Conservation (phyloP, 2,329 filamentous ascomycete species). For the Passalora sequoiae region DNA sequence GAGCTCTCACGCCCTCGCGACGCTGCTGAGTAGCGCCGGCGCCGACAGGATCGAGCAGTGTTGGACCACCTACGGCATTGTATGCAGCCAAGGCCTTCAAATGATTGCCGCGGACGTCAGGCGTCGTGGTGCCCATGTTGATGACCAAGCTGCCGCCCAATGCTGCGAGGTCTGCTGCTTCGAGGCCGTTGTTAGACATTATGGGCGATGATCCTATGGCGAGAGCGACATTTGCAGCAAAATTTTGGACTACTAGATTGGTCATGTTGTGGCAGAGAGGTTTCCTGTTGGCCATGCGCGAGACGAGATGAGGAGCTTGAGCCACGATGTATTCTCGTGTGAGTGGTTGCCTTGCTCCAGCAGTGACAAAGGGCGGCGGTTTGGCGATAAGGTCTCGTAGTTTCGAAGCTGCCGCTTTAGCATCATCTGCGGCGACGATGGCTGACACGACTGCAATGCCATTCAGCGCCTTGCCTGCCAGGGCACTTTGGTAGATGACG, state of each 20-base stretch:
- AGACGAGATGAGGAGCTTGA: slow-evolving; percentile 41
- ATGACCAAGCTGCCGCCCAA: slow-evolving; percentile 76
- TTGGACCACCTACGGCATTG: slow-evolving; percentile 67
- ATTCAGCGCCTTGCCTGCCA: slow-evolving; percentile 58
- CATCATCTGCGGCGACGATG: slow-evolving; percentile 68
- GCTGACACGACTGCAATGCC: slow-evolving; percentile 88
- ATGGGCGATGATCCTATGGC: slow-evolving; percentile 83
- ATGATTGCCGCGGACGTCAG: slow-evolving; percentile 67
- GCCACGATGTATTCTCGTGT: slow-evolving; percentile 26
- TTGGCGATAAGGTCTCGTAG: slow-evolving; percentile 54
- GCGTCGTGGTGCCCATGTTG: slow-evolving; percentile 90
- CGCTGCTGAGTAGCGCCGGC: slow-evolving; percentile 76
- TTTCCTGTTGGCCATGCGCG: slow-evolving; percentile 55
- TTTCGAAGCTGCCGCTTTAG: slow-evolving; percentile 56
- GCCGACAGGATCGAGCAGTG: slow-evolving; percentile 85
- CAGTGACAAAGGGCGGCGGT: slow-evolving; percentile 34
- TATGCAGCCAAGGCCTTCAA: slow-evolving; percentile 71
- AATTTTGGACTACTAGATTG: slow-evolving; percentile 90
- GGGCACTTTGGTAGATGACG: slow-evolving; percentile 65
- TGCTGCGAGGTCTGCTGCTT: slow-evolving; percentile 73
- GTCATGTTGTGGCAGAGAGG: slow-evolving; percentile 81
- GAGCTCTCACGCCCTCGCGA: slow-evolving; percentile 61
- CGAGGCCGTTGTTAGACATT: slow-evolving; percentile 83
- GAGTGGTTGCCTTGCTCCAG: slow-evolving; percentile 29
- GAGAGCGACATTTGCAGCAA: slow-evolving; percentile 85